Conservation (phyloP, 345 rosid genomes). For the Sonneratia alba region DNA sequence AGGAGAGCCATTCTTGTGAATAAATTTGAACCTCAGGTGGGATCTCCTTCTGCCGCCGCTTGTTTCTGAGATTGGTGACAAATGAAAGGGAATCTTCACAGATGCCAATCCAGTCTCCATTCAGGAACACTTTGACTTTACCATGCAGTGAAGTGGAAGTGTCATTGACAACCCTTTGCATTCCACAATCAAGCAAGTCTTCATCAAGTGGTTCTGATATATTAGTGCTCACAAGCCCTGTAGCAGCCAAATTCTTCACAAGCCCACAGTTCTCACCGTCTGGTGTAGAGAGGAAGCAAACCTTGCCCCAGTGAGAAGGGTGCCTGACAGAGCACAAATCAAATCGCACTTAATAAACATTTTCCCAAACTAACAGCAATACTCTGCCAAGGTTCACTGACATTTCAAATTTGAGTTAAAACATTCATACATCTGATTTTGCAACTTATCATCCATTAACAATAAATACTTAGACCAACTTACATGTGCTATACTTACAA, state of each 20-base stretch:
- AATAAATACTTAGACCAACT: background rate
- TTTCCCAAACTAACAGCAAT: background rate
- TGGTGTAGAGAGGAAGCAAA: slow-evolving; percentile 87
- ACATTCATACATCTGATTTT: background rate
- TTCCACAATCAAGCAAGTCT: slow-evolving; percentile 44
- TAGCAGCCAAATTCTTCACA: slow-evolving; percentile 71
- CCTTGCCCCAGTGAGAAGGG: slow-evolving; percentile 98
- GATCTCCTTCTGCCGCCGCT: slow-evolving; percentile 49
- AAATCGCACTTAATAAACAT: background rate
- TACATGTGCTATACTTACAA: background rate
- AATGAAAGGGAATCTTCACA: slow-evolving; percentile 49
- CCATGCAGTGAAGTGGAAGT: slow-evolving; percentile 34
- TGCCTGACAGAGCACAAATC: slow-evolving; percentile 33
- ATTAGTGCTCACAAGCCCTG: slow-evolving; percentile 67
- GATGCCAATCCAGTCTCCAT: slow-evolving; percentile 89
- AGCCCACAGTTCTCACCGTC: slow-evolving; percentile 99
- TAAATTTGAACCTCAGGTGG: slow-evolving; percentile 45
- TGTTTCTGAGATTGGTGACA: slow-evolving; percentile 45
- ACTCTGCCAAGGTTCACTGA: background rate
- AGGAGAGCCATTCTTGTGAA: background rate
- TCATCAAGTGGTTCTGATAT: slow-evolving; percentile 36
- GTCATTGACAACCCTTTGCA: slow-evolving; percentile 57
- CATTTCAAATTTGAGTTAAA: background rate
- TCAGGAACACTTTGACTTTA: slow-evolving; percentile 54
- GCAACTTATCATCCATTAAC: background rate